A percentile compares a stretch with the other conserved stretches of the same genome.
Evolutionary conservation across 2,329 filamentous ascomycete species (phyloP).

Genomic region (Pseudocercospora vitis): DNA sequence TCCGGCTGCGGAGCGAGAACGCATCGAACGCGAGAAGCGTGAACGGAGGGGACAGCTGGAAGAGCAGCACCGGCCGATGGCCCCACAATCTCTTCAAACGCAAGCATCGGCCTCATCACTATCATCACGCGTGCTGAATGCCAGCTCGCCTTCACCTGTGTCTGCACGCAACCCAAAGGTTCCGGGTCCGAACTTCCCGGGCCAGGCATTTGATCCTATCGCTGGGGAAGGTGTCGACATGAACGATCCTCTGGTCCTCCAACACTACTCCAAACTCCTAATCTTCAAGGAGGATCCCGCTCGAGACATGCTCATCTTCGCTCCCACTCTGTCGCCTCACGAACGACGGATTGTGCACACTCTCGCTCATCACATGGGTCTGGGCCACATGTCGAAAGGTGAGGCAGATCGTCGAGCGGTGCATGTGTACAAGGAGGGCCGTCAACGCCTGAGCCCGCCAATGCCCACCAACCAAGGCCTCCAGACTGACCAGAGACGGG

Average conservation of each 20-base stretch:
- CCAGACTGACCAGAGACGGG: conserved; percentile 76
- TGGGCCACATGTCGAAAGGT: conserved; percentile 88
- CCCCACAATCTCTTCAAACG: conserved; percentile 66
- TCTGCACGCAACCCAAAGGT: conserved; percentile 55
- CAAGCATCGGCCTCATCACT: conserved; percentile 86
- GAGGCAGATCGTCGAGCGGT: conserved; percentile 85
- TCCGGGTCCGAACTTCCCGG: conserved; percentile 34
- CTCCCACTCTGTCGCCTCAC: conserved; percentile 73
- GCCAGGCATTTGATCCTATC: conserved; percentile 21
- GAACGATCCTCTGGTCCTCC: conserved; percentile 83
- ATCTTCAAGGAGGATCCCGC: conserved; percentile 79
- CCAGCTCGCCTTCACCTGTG: conserved; percentile 67
- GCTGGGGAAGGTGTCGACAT: conserved; percentile 69
- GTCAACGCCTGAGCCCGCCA: conserved; percentile 59
- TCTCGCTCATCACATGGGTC: conserved; percentile 88
- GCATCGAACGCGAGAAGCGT: conserved; percentile 95
- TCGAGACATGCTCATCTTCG: conserved; percentile 81
- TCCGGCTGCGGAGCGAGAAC: conserved; percentile 86
- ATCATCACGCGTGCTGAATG: conserved; percentile 53
- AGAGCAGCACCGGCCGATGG: conserved; percentile 84
- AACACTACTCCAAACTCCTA: conserved; percentile 86
- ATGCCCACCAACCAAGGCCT: conserved; percentile 65
- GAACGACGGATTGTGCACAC: conserved; percentile 91
- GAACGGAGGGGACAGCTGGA: conserved; percentile 94
- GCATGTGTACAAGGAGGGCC: conserved; percentile 75